phyloP scores from a whole-genome alignment of 2,329 filamentous ascomycete species.

The Ilyonectria mors-panacis region DNA sequence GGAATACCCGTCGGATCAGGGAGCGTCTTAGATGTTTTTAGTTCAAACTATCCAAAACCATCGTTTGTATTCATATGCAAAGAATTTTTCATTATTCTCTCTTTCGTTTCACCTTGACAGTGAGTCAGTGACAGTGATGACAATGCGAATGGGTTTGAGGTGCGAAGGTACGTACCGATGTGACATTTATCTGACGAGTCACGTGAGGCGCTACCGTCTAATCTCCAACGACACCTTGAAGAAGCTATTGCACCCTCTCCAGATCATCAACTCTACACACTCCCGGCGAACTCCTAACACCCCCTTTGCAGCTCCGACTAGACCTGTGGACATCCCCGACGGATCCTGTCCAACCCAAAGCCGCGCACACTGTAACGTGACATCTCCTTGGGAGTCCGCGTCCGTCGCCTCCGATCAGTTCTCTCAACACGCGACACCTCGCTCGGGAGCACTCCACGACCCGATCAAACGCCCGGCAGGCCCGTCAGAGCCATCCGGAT shows the following conservation, averaged over 20 bases:
- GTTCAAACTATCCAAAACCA: slow-evolving; percentile 16
- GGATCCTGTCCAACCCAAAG: background rate
- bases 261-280: slow-evolving; percentile 15
- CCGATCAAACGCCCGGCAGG: slow-evolving; percentile 24
- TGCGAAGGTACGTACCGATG: slow-evolving; percentile 27
- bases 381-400: background rate
- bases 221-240: slow-evolving; percentile 26
- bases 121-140: slow-evolving; percentile 1
- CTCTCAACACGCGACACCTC: slow-evolving; percentile 25
- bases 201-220: slow-evolving; percentile 28
- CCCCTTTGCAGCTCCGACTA: background rate
- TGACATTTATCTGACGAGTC: slow-evolving; percentile 15
- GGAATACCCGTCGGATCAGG: slow-evolving; percentile 42
- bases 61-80: background rate
- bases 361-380: slow-evolving; percentile 21
- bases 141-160: background rate
- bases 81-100: background rate
- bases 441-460: slow-evolving; percentile 11
- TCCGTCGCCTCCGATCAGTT: slow-evolving; percentile 17
- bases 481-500: slow-evolving; percentile 20
- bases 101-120: too few relatives aligned
- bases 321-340: background rate
- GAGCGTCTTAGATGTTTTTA: slow-evolving; percentile 26
- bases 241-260: slow-evolving; percentile 15
- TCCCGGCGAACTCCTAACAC: background rate